Base-by-base conservation (phyloP, 208 protist genomes). In the Leishmania aethiopica region DNA sequence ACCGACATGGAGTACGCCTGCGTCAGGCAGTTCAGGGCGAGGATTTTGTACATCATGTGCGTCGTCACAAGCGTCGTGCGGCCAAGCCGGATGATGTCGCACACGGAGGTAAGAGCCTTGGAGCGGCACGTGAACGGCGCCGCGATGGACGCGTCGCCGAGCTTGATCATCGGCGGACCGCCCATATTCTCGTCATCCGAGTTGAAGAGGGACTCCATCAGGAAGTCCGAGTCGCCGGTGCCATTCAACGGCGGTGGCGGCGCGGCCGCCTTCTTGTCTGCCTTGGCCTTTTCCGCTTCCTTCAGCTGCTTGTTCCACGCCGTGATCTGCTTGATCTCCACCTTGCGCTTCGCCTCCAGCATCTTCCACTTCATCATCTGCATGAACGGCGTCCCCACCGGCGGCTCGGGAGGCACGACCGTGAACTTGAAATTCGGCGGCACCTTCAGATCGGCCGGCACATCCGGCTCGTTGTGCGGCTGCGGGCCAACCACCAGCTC, bases 11-110 rank as follows among this genome's bases (percentile, higher is more conserved):
- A 96, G 87, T 99, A 99, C 0, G 99, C 99, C 37, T 89, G 93
- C 76, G 99, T 97, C 22, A 99, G 93, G 84, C 98, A 99, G 88
- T 99, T 99, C 28, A 99, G 93, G 11, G 99, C 99, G 22, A 99
- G 94, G 74, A 99, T 99, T 83, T 99, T 99, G 92, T 99, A 99
- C 98, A 99, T 99, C 94, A 99, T 99, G 75, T 99, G 91, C 49
- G 98, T 99, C 17, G 99, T 99, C 15, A 99, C 98, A 2, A 99
- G 94, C 49, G 99, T 99, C 70, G 95, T 99, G 75, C 99, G 91
- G 49, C 99, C 99, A 74, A 99, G 98, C 22, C 98, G 95, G 32
- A 99, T 92, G 79, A 99, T 98, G 85, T 99, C 93, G 73, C 90
- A 96, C 15, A 97, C 91, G 28, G 93, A 95, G 75, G 90, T 95